Evolutionary conservation across 805 yeast species (phyloP).

Genomic region (Naumovozyma baii): DNA sequence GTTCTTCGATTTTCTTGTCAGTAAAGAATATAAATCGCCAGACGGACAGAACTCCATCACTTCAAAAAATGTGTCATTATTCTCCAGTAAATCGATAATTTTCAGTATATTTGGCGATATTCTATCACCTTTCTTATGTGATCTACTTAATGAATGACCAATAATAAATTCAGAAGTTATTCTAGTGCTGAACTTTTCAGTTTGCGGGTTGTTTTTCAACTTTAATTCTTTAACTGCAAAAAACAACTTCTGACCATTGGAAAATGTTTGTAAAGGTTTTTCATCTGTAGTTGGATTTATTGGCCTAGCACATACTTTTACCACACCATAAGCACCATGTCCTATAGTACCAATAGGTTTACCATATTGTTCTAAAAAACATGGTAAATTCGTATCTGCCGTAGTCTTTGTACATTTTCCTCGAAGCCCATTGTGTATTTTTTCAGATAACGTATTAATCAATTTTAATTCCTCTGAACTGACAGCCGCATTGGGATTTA

Average conservation of each 20-base stretch:
- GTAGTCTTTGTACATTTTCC: conserved; percentile 15
- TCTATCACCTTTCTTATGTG: conserved; percentile 4
- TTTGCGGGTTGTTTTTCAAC: conserved; percentile 72
- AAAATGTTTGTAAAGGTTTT: conserved; percentile 43
- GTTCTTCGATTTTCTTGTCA: conserved; percentile 41
- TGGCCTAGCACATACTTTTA: conserved; percentile 63
- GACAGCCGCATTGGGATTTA: conserved; percentile 35
- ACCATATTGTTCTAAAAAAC: conserved; percentile 40
- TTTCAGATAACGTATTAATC: conserved; percentile 40
- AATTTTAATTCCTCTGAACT: conserved; percentile 42
- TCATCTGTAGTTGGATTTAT: conserved; percentile 5
- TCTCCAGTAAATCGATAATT: conserved; percentile 69
- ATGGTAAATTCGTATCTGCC: conserved; percentile 2
- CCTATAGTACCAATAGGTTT: conserved; percentile 53
- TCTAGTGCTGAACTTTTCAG: conserved; percentile 84
- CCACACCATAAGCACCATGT: conserved; percentile 96
- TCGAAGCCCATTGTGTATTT: conserved; percentile 35
- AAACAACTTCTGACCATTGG: conserved; percentile 60
- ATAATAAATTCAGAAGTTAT: conserved; percentile 83
- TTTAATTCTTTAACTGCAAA: conserved; percentile 86
- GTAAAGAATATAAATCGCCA: conserved; percentile 56
- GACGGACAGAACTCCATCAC: conserved; percentile 92
- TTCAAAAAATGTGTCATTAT: conserved; percentile 67
- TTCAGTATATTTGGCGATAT: conserved; percentile 54
- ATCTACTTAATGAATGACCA: conserved; percentile 57